phyloP scores from a whole-genome alignment of 1,284 basidiomycete genomes.

The Moniliophthora roreri region DNA sequence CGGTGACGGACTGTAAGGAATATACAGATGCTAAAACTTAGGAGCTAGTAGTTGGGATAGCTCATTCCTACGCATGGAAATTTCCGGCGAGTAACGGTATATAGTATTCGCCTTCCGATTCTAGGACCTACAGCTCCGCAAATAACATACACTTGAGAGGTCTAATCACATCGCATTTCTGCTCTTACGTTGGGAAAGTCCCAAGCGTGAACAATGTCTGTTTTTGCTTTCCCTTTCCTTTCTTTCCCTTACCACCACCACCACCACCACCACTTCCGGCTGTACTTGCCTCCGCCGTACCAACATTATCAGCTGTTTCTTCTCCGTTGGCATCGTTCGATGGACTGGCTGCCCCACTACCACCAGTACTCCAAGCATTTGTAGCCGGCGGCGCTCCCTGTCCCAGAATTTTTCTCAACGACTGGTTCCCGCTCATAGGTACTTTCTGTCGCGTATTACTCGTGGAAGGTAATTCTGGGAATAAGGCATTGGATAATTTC shows the following conservation, averaged over 20 bases:
- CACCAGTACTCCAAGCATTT: constrained; percentile 45
- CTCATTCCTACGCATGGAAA: no score
- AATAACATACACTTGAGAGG: no score
- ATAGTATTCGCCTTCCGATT: no score
- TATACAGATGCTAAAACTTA: no score
- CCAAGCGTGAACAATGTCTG: constrained; percentile 78
- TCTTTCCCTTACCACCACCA: constrained; percentile 55
- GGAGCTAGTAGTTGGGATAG: no score
- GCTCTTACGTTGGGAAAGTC: constrained; percentile 52
- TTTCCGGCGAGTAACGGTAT: no score
- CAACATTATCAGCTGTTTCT: constrained; percentile 17
- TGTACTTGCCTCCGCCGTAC: not conserved
- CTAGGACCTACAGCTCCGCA: no score
- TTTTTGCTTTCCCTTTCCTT: constrained; percentile 81
- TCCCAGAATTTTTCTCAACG: constrained; percentile 72
- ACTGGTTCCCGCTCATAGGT: constrained; percentile 63
- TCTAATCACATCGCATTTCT: no score
- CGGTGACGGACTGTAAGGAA: no score
- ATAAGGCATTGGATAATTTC: constrained; percentile 56
- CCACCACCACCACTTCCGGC: constrained; percentile 4
- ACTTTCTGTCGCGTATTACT: constrained; percentile 43
- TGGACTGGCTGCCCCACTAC: constrained; percentile 6
- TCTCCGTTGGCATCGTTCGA: constrained; percentile 9
- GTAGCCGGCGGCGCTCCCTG: constrained; percentile 41
- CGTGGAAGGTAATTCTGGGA: constrained; percentile 68